A percentile compares a stretch with the other conserved stretches of the same genome.
Conservation (phyloP, 768 basidiomycete species). For the Daedaleopsis sinensis region DNA sequence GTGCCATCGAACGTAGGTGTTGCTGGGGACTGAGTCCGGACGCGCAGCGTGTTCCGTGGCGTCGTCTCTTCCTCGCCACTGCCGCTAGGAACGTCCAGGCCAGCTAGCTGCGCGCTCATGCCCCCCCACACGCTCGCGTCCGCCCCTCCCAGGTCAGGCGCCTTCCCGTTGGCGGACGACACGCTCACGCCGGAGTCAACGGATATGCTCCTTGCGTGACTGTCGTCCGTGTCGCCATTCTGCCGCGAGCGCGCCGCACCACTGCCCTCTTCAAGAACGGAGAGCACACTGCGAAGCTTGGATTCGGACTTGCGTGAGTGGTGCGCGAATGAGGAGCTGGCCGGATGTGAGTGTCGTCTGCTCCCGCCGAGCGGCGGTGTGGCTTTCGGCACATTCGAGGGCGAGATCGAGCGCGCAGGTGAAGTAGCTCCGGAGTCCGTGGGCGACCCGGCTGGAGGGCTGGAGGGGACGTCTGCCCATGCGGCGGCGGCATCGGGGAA, state of each 20-base stretch:
- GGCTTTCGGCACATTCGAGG: constrained; percentile 35
- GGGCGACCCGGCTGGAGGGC: constrained; percentile 25
- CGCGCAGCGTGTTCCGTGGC: constrained; percentile 46
- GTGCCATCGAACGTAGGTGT: constrained; percentile 25
- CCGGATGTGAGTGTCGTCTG: constrained; percentile 58
- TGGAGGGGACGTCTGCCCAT: constrained; percentile 30
- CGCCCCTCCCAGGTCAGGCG: constrained; percentile 10
- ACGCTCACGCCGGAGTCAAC: constrained; percentile 12
- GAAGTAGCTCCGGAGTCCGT: constrained; percentile 24
- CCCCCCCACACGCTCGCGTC: constrained; percentile 17
- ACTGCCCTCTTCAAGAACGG: constrained; percentile 68
- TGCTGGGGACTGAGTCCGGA: constrained; percentile 24
- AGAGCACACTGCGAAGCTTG: constrained; percentile 73
- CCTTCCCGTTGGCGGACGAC: constrained; percentile 28
- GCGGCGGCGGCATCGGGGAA: constrained; percentile 45
- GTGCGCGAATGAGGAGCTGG: constrained; percentile 33
- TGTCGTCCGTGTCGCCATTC: constrained; percentile 14
- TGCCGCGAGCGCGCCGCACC: constrained; percentile 31
- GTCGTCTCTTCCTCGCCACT: constrained; percentile 40
- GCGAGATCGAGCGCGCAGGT: constrained; percentile 50
- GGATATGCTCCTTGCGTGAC: constrained; percentile 13
- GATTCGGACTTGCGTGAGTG: constrained; percentile 58
- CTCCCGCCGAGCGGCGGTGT: constrained; percentile 19
- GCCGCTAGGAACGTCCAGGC: constrained; percentile 1
- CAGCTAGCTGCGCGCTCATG: not conserved